These are phyloP conservation scores for Trypanosoma cruzi DNA, from an alignment of 208 protist genomes.

Conservation along the genomic window DNA sequence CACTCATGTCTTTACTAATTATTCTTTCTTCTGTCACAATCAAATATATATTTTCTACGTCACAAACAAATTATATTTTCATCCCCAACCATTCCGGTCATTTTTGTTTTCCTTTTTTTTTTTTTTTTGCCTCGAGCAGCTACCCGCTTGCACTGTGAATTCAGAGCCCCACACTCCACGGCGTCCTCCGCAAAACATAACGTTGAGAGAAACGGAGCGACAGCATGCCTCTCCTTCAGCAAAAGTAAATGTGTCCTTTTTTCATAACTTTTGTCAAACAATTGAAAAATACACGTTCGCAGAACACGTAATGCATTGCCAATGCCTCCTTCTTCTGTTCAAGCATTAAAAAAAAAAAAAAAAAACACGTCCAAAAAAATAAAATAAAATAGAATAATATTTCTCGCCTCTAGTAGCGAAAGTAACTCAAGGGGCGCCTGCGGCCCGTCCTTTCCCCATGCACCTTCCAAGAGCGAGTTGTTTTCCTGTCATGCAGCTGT, in stretches of 20 bases:
- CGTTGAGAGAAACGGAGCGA: not conserved
- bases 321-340: not conserved
- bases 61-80: too few species aligned
- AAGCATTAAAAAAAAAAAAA: not conserved
- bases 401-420: too few species aligned
- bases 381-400: too few species aligned
- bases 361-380: not conserved
- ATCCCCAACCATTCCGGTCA: too few species aligned
- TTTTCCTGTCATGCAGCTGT: not conserved
- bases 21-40: too few species aligned
- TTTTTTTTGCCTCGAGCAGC: not conserved
- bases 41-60: too few species aligned
- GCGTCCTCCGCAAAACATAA: not conserved
- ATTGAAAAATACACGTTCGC: not conserved
- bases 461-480: not conserved
- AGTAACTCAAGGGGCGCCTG: not conserved
- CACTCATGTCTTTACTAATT: too few species aligned
- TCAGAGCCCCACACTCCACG: not conserved
- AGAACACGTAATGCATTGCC: not conserved
- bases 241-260: not conserved
- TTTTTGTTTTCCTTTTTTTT: not conserved
- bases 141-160: not conserved
- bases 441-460: not conserved
- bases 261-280: not conserved
- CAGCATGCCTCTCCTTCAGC: conserved; percentile 1